Conservation (phyloP, 1,139 yeast species). For the Torulaspora pretoriensis region DNA sequence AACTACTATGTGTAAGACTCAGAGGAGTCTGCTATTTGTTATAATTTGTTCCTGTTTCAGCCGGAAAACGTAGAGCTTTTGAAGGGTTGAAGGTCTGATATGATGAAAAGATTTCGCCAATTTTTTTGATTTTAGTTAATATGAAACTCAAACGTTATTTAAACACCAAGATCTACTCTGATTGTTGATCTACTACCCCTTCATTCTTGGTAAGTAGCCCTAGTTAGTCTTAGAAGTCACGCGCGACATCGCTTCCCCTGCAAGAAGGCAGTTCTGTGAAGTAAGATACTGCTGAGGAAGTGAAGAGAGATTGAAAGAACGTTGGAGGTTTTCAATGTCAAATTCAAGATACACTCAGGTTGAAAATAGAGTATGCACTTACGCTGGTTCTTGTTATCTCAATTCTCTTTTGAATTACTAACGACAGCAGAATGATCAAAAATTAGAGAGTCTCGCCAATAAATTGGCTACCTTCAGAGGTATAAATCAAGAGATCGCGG, state of each 20-base stretch:
- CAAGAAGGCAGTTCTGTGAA: background rate
- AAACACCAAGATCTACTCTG: slow-evolving; percentile 43
- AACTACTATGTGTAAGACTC: slow-evolving; percentile 8
- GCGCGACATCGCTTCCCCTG: background rate
- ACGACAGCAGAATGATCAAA: slow-evolving; percentile 47
- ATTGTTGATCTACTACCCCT: slow-evolving; percentile 9
- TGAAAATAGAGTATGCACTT: slow-evolving; percentile 39
- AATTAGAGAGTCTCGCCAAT: slow-evolving; percentile 55
- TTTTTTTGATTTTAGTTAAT: slow-evolving; percentile 21
- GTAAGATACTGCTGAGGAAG: background rate
- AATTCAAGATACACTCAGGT: slow-evolving; percentile 41
- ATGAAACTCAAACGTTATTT: slow-evolving; percentile 36
- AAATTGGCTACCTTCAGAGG: slow-evolving; percentile 57
- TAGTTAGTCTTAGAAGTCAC: background rate
- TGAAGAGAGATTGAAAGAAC: background rate
- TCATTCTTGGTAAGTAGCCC: background rate
- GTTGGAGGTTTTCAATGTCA: slow-evolving; percentile 36
- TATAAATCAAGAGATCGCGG: slow-evolving; percentile 60
- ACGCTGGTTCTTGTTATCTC: background rate
- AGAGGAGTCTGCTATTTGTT: slow-evolving; percentile 14
- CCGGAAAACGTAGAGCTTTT: background rate
- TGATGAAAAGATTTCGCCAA: slow-evolving; percentile 39
- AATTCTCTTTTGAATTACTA: background rate
- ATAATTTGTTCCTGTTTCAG: slow-evolving; percentile 1
- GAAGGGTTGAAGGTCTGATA: slow-evolving; percentile 1